Percentiles rank a stretch among this genome's conserved stretches.
Conservation (phyloP, 106 monocot genomes). For the Cymbidium sinense region DNA sequence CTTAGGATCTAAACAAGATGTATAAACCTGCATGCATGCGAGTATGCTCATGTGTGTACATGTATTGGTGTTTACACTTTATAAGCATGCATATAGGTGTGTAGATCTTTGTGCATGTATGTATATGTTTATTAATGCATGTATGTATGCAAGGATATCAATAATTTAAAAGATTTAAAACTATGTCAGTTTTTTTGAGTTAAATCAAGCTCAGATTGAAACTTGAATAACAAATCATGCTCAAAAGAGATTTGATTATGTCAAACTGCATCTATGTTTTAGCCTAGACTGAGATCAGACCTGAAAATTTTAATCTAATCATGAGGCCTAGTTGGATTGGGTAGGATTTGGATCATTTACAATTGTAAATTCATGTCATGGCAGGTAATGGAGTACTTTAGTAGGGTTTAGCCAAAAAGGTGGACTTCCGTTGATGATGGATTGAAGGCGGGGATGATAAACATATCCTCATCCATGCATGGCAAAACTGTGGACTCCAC, state of each 20-base stretch:
- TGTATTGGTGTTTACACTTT: neutral
- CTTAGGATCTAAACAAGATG: no score
- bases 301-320: neutral
- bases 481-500: neutral
- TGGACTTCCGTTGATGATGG: neutral
- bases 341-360: neutral
- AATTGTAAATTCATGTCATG: neutral
- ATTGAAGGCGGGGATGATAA: neutral
- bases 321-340: neutral
- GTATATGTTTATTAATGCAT: neutral
- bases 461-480: neutral
- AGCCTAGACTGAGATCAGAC: neutral
- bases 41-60: no score
- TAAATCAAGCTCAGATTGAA: neutral
- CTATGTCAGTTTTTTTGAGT: neutral
- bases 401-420: neutral
- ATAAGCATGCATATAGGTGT: neutral
- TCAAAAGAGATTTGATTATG: neutral
- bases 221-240: neutral
- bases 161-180: neutral
- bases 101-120: neutral
- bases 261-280: neutral
- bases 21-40: no score
- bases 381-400: neutral
- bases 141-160: neutral